phyloP scores from a whole-genome alignment of 371 early-diverging fungal genomes.

The Blakeslea trispora region DNA sequence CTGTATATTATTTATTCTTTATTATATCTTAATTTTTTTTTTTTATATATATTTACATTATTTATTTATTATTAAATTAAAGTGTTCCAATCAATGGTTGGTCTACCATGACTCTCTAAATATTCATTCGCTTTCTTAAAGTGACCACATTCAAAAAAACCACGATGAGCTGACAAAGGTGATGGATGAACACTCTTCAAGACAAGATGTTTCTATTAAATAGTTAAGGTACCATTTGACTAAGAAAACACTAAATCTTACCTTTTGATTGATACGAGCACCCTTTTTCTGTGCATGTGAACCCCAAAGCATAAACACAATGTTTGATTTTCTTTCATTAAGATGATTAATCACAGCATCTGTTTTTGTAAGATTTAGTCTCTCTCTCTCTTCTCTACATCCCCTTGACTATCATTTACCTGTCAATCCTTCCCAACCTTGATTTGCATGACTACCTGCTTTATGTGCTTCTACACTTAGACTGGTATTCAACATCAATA shows the following conservation, averaged over 20 bases:
- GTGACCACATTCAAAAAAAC: constrained; percentile 90
- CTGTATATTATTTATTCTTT: not conserved
- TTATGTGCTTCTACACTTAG: constrained; percentile 88
- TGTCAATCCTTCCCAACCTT: constrained; percentile 94
- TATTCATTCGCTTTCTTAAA: constrained; percentile 95
- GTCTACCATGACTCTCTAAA: constrained; percentile 61
- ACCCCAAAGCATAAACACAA: constrained; percentile 99
- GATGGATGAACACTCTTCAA: constrained; percentile 93
- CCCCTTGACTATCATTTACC: no score
- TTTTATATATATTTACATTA: not conserved
- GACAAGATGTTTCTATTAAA: constrained; percentile 76
- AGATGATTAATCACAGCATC: constrained; percentile 82
- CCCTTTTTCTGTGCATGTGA: constrained; percentile 82
- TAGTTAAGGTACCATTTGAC: no score
- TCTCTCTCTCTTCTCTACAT: not conserved
- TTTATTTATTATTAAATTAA: constrained; percentile 15
- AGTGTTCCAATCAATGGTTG: constrained; percentile 79
- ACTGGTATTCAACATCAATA: constrained; percentile 92
- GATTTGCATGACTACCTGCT: constrained; percentile 86
- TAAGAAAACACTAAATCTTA: constrained; percentile 22
- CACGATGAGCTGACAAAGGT: constrained; percentile 88
- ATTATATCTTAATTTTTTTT: not conserved
- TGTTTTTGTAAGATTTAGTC: constrained; percentile 4
- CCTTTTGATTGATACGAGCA: constrained; percentile 54
- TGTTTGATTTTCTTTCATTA: constrained; percentile 57